Evolutionary conservation across 257 asterid species (phyloP).

Genomic region (Solanum medicagineum): DNA sequence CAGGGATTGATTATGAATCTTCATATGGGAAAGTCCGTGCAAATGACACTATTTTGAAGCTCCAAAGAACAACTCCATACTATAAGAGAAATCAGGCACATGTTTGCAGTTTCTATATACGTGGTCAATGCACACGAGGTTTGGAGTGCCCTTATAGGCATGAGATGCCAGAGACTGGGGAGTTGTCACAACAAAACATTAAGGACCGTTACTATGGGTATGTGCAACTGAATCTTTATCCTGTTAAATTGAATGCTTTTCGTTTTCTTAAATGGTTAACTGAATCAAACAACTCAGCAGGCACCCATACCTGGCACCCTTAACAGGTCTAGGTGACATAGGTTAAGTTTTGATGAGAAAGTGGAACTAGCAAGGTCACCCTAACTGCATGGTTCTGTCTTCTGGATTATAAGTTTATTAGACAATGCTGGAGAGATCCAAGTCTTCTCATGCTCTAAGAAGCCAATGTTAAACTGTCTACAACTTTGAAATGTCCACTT

Average conservation of each 20-base stretch:
- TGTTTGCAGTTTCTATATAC: slow-evolving; percentile 91
- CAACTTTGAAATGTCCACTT: background rate
- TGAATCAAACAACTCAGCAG: background rate
- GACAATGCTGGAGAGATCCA: background rate
- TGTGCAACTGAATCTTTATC: background rate
- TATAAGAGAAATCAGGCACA: slow-evolving; percentile 95
- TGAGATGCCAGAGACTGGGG: slow-evolving; percentile 99
- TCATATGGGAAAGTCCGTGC: slow-evolving; percentile 88
- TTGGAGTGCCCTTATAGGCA: slow-evolving; percentile 96
- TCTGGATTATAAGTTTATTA: background rate
- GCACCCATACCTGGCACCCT: background rate
- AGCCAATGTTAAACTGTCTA: background rate
- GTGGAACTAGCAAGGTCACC: background rate
- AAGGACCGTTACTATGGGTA: slow-evolving; percentile 99
- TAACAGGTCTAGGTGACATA: background rate
- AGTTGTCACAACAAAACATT: slow-evolving; percentile 87
- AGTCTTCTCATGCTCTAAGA: background rate
- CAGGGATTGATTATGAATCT: slow-evolving; percentile 95
- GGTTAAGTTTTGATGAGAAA: background rate
- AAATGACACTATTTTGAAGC: slow-evolving; percentile 84
- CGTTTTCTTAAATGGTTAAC: background rate
- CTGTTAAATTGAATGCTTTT: background rate
- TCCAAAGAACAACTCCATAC: slow-evolving; percentile 92
- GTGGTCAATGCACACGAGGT: slow-evolving; percentile 98
- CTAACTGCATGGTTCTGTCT: background rate